A percentile compares a stretch with the other conserved stretches of the same genome.
Evolutionary conservation across 176 grass and related monocot genomes (phyloP).

Genomic region (Ananas comosus): DNA sequence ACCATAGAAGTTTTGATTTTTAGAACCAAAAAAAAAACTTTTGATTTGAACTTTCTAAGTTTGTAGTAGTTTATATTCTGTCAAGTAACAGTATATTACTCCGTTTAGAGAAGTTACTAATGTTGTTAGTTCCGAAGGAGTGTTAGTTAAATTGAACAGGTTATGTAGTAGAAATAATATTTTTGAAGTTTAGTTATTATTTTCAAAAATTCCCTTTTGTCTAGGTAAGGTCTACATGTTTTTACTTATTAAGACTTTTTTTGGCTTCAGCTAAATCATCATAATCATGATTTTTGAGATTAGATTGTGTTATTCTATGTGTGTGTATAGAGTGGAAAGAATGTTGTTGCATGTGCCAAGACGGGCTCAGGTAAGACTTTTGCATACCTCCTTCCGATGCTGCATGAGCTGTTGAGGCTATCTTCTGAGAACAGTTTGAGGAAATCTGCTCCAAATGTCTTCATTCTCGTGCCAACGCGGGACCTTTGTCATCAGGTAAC

Average conservation of each 20-base stretch:
- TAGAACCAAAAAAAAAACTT: too few species aligned
- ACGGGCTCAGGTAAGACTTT: constrained; percentile 95
- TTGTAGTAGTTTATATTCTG: too few species aligned
- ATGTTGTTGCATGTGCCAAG: constrained; percentile 83
- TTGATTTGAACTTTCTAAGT: too few species aligned
- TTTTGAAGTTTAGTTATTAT: too few species aligned
- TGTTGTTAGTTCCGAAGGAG: too few species aligned
- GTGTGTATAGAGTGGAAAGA: constrained; percentile 69
- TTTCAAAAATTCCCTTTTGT: too few species aligned
- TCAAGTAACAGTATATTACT: too few species aligned
- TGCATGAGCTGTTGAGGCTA: constrained; percentile 73
- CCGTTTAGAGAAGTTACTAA: too few species aligned
- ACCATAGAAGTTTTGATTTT: too few species aligned
- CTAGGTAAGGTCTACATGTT: background rate
- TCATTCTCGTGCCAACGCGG: constrained; percentile 76
- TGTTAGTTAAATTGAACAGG: too few species aligned
- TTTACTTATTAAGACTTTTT: background rate
- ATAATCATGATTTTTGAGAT: background rate
- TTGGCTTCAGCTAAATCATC: background rate
- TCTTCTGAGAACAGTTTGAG: constrained; percentile 40
- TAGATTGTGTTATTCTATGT: background rate
- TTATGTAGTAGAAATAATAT: too few species aligned
- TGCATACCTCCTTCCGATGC: constrained; percentile 73
- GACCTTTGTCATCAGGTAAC: constrained; percentile 85
- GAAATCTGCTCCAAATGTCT: constrained; percentile 59